A percentile compares a stretch with the other conserved stretches of the same genome.
Evolutionary conservation across 192 early-diverging fungal genomes (phyloP).

Genomic region (Geranomyces variabilis): DNA sequence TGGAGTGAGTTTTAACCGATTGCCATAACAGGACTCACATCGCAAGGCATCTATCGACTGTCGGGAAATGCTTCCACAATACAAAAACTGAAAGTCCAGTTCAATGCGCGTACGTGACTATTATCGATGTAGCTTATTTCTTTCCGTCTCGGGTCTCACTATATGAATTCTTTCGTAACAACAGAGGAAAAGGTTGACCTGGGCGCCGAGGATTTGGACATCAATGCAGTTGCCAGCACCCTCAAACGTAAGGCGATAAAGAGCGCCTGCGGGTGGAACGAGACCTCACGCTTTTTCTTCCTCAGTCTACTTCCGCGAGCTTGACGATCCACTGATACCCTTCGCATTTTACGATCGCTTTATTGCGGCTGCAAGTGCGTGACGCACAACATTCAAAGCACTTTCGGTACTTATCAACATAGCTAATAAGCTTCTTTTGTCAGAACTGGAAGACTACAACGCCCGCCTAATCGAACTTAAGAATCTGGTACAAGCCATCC

Average conservation of each 20-base stretch:
- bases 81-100: slow-evolving; percentile 39
- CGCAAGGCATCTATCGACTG: slow-evolving; percentile 61
- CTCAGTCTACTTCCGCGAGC: slow-evolving; percentile 60
- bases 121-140: not conserved
- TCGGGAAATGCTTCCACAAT: slow-evolving; percentile 53
- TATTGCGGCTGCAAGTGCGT: slow-evolving; percentile 58
- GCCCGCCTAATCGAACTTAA: slow-evolving; percentile 70
- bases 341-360: slow-evolving; percentile 57
- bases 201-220: slow-evolving; percentile 45
- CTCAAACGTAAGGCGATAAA: slow-evolving; percentile 49
- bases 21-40: slow-evolving; percentile 36
- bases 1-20: not conserved
- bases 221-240: slow-evolving; percentile 53
- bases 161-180: not conserved
- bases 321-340: slow-evolving; percentile 59
- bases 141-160: not conserved
- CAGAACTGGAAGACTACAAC: slow-evolving; percentile 63
- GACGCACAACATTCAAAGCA: too few species aligned
- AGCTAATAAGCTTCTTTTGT: slow-evolving; percentile 15
- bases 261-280: not conserved
- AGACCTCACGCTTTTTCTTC: not conserved
- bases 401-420: too few species aligned
- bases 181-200: slow-evolving; percentile 55
- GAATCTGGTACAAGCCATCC: slow-evolving; percentile 62
- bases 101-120: slow-evolving; percentile 39